Base-by-base conservation (phyloP, 768 basidiomycete species). In the Coprinopsis strossmayeri region DNA sequence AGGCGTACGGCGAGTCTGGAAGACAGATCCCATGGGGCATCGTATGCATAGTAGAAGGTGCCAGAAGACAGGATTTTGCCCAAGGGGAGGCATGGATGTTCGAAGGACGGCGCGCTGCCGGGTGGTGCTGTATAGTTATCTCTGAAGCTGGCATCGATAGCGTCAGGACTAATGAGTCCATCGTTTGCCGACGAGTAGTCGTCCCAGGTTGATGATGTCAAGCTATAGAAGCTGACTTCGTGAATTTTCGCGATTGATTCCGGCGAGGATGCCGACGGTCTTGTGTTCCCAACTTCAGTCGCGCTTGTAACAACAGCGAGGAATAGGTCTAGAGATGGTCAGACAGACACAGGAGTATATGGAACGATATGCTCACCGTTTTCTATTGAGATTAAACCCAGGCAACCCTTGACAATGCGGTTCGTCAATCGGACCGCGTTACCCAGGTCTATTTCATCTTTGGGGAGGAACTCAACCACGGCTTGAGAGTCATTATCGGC, bases 11-110 rank as follows among this genome's bases (percentile, higher is more conserved):
- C 70, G 32, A 98, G 71, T 38, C 94, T 72, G 1, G 90, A 85
- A 3, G 92, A 92, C 25, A 98, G 69, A 64, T 98, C 94, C 91
- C 94, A 97, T 5, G 77, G 72, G 0, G 86, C 78, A 57, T 83
- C 82, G 23, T 84, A 60, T 1, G 96, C 84, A 59, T 89, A 96
- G 66, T 97, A 99, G 69, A 99, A 99, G 1, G 87, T 82, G 3
- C 93, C 93, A 20, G 87, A 87, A 25, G 90, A 87, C 3, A 99
- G 69, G 48, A 97, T 92, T 65, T 95, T 96, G 40, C 81, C 84
- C 58, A 98, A 77, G 0, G 91, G 87, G 52, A 80, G 64, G 63
- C 94, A 97, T 1, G 96, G 96, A 59, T 98, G 91, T 58, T 94
- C 91, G 59, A 84, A 82, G 21, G 84, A 71, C n/a, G 71, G 71